Evolutionary conservation across 1,284 basidiomycete genomes (phyloP).

Genomic region (Marasmius oreades): DNA sequence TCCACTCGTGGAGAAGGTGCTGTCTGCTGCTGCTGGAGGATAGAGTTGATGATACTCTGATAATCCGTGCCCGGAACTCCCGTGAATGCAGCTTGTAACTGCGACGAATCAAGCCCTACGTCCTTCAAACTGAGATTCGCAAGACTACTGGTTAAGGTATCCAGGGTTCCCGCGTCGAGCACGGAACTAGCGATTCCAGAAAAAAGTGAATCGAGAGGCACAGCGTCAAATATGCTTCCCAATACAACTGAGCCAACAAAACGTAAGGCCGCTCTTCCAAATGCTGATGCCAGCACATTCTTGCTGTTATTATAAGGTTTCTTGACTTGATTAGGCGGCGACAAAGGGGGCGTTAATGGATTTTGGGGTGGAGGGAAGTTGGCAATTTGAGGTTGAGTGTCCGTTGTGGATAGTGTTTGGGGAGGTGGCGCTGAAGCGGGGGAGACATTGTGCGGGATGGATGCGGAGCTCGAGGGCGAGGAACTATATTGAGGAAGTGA

Average conservation of each 20-base stretch:
- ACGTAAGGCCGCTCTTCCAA: slow-evolving; percentile 4
- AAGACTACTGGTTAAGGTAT: slow-evolving; percentile 5
- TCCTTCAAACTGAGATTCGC: slow-evolving; percentile 6
- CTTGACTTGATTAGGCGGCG: neutral
- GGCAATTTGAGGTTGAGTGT: neutral
- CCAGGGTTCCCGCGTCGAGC: neutral
- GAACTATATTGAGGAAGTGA: neutral
- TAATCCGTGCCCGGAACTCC: slow-evolving; percentile 27
- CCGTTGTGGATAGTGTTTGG: neutral
- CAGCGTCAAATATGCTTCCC: slow-evolving; percentile 3
- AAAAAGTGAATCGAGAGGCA: neutral
- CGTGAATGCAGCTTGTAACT: slow-evolving; percentile 27
- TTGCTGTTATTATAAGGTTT: neutral
- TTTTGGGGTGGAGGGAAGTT: neutral
- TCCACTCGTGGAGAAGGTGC: slow-evolving; percentile 17
- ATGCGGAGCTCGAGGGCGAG: neutral
- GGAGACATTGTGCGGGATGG: neutral
- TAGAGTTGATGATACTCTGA: slow-evolving; percentile 24
- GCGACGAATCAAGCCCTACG: slow-evolving; percentile 20
- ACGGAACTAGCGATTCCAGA: slow-evolving; percentile 6
- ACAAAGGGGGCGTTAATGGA: neutral
- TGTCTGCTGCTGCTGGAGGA: slow-evolving; percentile 26
- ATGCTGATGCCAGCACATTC: neutral
- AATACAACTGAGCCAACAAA: slow-evolving; percentile 1
- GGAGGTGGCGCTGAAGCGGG: neutral